These are phyloP conservation scores for Colletotrichum sp. DNA, from an alignment of 2,329 filamentous ascomycete genomes.

Conservation along the genomic window DNA sequence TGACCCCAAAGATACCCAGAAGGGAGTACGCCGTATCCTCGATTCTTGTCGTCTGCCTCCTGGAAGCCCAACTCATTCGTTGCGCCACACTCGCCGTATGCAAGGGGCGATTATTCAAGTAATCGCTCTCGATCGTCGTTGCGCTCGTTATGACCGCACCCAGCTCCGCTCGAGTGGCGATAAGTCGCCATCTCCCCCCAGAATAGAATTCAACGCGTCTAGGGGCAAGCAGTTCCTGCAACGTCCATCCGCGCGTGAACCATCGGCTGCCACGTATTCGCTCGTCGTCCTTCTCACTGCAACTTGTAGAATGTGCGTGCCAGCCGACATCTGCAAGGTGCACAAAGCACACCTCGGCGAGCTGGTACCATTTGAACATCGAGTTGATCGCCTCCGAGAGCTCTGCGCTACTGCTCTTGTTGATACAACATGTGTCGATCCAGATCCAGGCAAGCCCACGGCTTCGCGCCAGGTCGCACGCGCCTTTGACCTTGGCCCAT, in stretches of 20 bases:
- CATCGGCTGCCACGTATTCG: background rate
- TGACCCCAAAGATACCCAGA: conserved; percentile 29
- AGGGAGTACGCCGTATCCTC: conserved; percentile 31
- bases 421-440: conserved; percentile 30
- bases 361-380: conserved; percentile 25
- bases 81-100: background rate
- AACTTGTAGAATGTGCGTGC: background rate
- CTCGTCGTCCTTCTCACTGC: background rate
- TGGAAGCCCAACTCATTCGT: conserved; percentile 25
- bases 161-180: background rate
- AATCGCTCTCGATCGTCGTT: background rate
- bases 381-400: conserved; percentile 26
- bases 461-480: background rate
- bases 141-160: background rate
- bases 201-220: background rate
- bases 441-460: conserved; percentile 1
- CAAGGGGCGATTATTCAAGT: background rate
- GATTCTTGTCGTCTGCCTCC: conserved; percentile 21
- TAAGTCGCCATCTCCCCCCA: background rate
- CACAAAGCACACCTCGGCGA: conserved; percentile 25
- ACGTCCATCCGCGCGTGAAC: background rate
- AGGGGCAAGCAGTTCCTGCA: background rate
- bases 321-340: conserved; percentile 31
- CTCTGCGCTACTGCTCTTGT: conserved; percentile 24
- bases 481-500: background rate